Base-by-base conservation (phyloP, 2,329 filamentous ascomycete genomes). In the Cordyceps cateniannulata region DNA sequence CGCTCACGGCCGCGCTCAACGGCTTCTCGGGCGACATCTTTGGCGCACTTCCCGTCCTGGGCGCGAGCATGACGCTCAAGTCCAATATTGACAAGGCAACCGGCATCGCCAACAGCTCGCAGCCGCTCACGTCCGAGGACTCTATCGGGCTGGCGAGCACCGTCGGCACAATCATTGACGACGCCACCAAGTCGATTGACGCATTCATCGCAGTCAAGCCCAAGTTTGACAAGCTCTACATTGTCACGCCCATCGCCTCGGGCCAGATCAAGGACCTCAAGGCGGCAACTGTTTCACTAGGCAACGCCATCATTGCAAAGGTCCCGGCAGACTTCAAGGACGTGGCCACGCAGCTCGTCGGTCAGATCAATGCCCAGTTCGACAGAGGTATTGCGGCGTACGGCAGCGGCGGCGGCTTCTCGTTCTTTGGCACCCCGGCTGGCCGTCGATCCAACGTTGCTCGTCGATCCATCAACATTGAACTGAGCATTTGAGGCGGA, bases 261-360 rank as follows among this genome's bases (percentile, higher is more conserved):
- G 59, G 59, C 22, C 59, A 54, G 40, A 44, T 60, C n/a, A 60
- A 60, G 29, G 29, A 18, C 29, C 40, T 60, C 40, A 60, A 42
- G 50, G 55, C 29, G 16, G n/a, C 50, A 4, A 60, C 59, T 2
- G 50, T 12, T 7, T 20, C 27, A 2, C 59, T 60, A 7, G 50
- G 49, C 51, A 50, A 55, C 3, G 50, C 50, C 27, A 54, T 60
- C 42, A 38, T 60, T 18, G 27, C 59, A 20, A 60, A 60, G 50
- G 59, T 60, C 27, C 59, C 59, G 4, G 50, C 49, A 16, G 59
- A 60, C 42, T 54, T 60, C 12, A 60, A 55, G 50, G 59, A 60
- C 1, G 49, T 55, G 1, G 51, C 59, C 22, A 49, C 50, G 3
- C 50, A 60, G 51, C 59, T 60, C 4, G 42, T 60, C 50, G 51